Conservation (phyloP, 2,329 filamentous ascomycete genomes). For the Aspergillus persii region DNA sequence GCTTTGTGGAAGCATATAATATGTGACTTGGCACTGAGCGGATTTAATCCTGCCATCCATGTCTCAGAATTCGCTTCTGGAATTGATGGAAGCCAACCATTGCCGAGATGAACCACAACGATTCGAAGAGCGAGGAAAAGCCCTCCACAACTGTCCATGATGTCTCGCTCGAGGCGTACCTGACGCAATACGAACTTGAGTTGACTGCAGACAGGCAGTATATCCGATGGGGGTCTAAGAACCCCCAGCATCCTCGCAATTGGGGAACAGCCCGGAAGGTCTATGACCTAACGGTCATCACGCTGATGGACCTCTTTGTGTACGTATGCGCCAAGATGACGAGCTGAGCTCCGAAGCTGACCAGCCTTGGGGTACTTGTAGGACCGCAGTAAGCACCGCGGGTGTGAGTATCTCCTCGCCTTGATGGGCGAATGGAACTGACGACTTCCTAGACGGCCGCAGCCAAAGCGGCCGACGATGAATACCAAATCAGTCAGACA, state of each 20-base stretch:
- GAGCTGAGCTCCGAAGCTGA: conserved; percentile 3
- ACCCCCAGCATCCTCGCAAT: conserved; percentile 32
- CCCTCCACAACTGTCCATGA: conserved; percentile 14
- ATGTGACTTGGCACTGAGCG: neutral
- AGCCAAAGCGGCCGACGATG: conserved; percentile 24
- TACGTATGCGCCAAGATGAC: conserved; percentile 16
- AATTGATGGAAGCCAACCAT: neutral
- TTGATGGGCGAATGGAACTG: neutral
- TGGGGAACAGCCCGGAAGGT: conserved; percentile 28
- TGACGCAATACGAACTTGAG: conserved; percentile 27
- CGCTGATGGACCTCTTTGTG: conserved; percentile 34
- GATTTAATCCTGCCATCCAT: neutral
- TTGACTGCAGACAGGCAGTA: conserved; percentile 29
- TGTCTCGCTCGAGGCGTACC: conserved; percentile 14
- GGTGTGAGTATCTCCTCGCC: conserved; percentile 25
- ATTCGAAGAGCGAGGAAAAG: neutral
- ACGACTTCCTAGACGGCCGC: conserved; percentile 26
- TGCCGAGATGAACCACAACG: neutral
- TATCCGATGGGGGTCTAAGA: conserved; percentile 30
- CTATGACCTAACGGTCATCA: conserved; percentile 30
- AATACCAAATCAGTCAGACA: conserved; percentile 25
- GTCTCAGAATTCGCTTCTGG: neutral
- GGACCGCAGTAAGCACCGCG: conserved; percentile 36
- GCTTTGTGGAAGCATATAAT: neutral
- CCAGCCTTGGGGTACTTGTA: conserved; percentile 9